These are phyloP conservation scores for Cercospora berteroae DNA, from an alignment of 2,329 filamentous ascomycete genomes.

Conservation along the genomic window DNA sequence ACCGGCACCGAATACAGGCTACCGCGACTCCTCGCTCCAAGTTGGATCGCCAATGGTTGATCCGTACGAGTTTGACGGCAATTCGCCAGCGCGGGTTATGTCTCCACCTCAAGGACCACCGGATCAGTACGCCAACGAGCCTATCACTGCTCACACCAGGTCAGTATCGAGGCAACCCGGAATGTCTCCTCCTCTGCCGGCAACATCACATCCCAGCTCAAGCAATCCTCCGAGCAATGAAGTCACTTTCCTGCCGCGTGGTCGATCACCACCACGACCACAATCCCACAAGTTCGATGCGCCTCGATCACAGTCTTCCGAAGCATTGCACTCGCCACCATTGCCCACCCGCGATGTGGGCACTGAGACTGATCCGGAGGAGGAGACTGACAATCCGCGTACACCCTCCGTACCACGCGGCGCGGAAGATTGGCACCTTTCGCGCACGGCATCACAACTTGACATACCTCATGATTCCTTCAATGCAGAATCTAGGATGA, in stretches of 20 bases:
- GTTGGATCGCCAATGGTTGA: slow-evolving; percentile 9
- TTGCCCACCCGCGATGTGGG: slow-evolving; percentile 13
- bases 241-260: slow-evolving; percentile 16
- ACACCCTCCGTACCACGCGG: slow-evolving; percentile 17
- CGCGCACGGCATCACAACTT: slow-evolving; percentile 14
- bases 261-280: slow-evolving; percentile 15
- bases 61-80: slow-evolving; percentile 10
- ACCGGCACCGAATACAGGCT: neutral
- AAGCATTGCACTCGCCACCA: slow-evolving; percentile 8
- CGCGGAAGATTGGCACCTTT: slow-evolving; percentile 13
- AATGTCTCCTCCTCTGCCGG: slow-evolving; percentile 7
- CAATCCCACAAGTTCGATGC: slow-evolving; percentile 2
- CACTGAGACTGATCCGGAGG: slow-evolving; percentile 13
- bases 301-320: slow-evolving; percentile 17
- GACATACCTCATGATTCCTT: slow-evolving; percentile 4
- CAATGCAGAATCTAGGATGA: slow-evolving; percentile 6
- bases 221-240: slow-evolving; percentile 13
- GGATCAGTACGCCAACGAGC: slow-evolving; percentile 15
- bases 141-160: neutral
- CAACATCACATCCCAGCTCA: slow-evolving; percentile 5
- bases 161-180: slow-evolving; percentile 1
- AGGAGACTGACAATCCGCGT: slow-evolving; percentile 15
- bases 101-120: slow-evolving; percentile 8
- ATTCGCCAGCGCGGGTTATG: neutral
- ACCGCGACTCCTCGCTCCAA: slow-evolving; percentile 11